These are phyloP conservation scores for Emergomyces africanus DNA, from an alignment of 2,329 filamentous ascomycete genomes.

Conservation along the genomic window DNA sequence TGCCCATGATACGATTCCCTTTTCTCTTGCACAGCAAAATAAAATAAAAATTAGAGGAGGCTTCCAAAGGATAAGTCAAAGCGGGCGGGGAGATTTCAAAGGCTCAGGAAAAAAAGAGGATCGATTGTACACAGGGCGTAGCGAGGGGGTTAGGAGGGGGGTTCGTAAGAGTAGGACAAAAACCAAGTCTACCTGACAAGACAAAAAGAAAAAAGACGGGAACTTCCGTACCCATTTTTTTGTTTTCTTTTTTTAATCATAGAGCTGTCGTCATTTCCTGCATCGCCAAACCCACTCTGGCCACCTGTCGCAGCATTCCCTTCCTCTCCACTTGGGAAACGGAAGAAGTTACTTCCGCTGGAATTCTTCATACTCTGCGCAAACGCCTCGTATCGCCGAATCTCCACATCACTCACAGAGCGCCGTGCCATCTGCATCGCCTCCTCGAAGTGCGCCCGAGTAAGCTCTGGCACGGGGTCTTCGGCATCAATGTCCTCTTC, in stretches of 20 bases:
- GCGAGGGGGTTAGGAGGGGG: not conserved
- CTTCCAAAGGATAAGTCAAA: too few species aligned
- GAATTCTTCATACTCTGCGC: slow-evolving; percentile 99
- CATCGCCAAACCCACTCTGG: slow-evolving; percentile 58
- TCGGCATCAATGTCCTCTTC: slow-evolving; percentile 60
- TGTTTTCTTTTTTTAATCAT: slow-evolving; percentile 43
- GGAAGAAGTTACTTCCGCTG: slow-evolving; percentile 92
- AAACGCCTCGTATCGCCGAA: slow-evolving; percentile 95
- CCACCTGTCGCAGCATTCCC: slow-evolving; percentile 37
- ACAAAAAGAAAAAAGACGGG: not conserved
- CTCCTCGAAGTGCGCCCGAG: slow-evolving; percentile 95
- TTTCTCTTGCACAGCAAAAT: not conserved
- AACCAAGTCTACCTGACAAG: not conserved
- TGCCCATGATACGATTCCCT: not conserved
- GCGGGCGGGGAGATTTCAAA: too few species aligned
- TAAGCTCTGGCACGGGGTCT: slow-evolving; percentile 91
- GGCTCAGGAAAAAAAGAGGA: too few species aligned
- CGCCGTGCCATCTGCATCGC: slow-evolving; percentile 90
- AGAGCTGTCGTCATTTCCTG: slow-evolving; percentile 91
- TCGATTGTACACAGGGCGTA: not conserved
- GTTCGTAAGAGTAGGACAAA: not conserved
- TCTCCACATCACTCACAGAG: slow-evolving; percentile 93
- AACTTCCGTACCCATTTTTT: not conserved
- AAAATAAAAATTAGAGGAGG: too few species aligned
- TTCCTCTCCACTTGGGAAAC: slow-evolving; percentile 62